Conservation (phyloP, 1,284 basidiomycete genomes). For the Hemileia vastatrix region DNA sequence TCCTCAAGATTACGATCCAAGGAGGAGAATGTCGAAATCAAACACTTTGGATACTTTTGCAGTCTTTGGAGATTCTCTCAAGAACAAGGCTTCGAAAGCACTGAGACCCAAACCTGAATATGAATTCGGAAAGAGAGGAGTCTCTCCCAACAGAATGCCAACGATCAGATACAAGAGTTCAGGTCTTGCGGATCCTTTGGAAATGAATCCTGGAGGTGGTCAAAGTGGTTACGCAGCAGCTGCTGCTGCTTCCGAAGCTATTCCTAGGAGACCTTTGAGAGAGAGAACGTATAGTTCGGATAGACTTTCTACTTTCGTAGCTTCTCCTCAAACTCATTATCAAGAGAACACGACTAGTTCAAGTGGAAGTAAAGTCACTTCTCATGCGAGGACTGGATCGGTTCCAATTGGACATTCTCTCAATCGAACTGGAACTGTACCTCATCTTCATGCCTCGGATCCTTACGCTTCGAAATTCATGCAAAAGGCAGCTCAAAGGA, state of each 20-base stretch:
- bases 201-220: background rate
- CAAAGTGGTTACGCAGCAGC: background rate
- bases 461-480: constrained; percentile 26
- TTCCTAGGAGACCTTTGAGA: too few species aligned
- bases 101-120: too few species aligned
- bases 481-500: constrained; percentile 36
- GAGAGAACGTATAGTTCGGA: constrained; percentile 5
- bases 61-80: constrained; percentile 30
- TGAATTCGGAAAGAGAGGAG: constrained; percentile 6
- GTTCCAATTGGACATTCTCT: background rate
- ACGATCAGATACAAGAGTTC: constrained; percentile 25
- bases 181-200: too few species aligned
- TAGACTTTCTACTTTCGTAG: constrained; percentile 48
- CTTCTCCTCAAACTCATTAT: constrained; percentile 62
- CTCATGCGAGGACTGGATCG: background rate
- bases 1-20: background rate
- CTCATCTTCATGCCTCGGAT: constrained; percentile 3
- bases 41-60: constrained; percentile 35
- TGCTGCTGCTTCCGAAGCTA: background rate
- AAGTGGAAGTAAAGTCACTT: too few species aligned
- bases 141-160: constrained; percentile 23
- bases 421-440: background rate
- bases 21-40: constrained; percentile 30
- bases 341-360: constrained; percentile 51
- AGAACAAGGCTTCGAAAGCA: constrained; percentile 26